These are phyloP conservation scores for Xylaria digitata DNA, from an alignment of 2,329 filamentous ascomycete genomes.

Conservation along the genomic window DNA sequence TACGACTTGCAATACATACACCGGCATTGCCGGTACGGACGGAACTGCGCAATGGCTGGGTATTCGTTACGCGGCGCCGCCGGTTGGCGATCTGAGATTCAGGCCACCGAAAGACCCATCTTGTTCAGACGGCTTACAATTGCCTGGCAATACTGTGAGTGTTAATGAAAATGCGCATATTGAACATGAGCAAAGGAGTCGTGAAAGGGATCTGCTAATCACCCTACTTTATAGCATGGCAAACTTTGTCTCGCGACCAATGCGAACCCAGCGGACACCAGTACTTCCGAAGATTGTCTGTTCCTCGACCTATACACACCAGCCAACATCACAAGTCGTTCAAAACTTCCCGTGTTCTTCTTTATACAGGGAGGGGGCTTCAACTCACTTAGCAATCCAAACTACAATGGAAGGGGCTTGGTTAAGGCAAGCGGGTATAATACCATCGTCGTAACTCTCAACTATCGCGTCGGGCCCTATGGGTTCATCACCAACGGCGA, in stretches of 20 bases:
- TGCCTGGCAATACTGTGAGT: slow-evolving; percentile 65
- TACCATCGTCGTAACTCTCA: slow-evolving; percentile 77
- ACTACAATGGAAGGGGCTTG: slow-evolving; percentile 71
- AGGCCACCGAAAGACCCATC: slow-evolving; percentile 72
- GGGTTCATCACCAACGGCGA: slow-evolving; percentile 75
- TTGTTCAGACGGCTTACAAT: slow-evolving; percentile 56
- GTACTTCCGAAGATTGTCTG: slow-evolving; percentile 71
- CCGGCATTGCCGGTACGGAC: slow-evolving; percentile 64
- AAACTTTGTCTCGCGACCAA: slow-evolving; percentile 45
- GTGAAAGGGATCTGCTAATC: slow-evolving; percentile 6
- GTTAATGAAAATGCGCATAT: slow-evolving; percentile 26
- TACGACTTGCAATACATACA: slow-evolving; percentile 74
- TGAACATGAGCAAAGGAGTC: not conserved
- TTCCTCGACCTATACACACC: slow-evolving; percentile 74
- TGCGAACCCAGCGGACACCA: slow-evolving; percentile 32
- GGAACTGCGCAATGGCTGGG: slow-evolving; percentile 79
- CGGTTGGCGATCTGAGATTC: slow-evolving; percentile 74
- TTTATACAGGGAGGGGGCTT: slow-evolving; percentile 72
- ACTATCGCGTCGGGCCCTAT: slow-evolving; percentile 80
- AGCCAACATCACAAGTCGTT: slow-evolving; percentile 58
- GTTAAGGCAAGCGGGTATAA: slow-evolving; percentile 66
- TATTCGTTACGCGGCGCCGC: slow-evolving; percentile 78
- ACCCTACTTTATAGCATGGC: slow-evolving; percentile 40
- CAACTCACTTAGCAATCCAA: slow-evolving; percentile 59
- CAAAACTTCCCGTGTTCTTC: slow-evolving; percentile 72